These are phyloP conservation scores for Oryza meridionalis DNA, from an alignment of 176 grass and related monocot genomes.

Conservation along the genomic window DNA sequence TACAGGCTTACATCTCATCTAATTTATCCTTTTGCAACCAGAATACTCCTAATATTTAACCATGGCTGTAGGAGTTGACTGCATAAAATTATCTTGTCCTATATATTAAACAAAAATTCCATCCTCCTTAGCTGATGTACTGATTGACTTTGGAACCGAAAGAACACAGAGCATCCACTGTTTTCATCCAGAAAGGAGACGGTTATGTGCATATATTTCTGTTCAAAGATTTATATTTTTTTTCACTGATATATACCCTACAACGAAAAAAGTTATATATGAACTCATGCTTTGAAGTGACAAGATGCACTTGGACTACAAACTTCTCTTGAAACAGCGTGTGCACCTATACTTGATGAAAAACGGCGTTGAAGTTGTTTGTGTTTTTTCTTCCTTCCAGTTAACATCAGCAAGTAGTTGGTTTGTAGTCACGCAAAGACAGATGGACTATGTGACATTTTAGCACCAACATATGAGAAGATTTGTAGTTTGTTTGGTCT, in stretches of 20 bases:
- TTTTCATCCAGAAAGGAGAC: not conserved
- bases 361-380: not conserved
- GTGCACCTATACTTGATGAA: not conserved
- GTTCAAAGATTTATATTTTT: not conserved
- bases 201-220: no score
- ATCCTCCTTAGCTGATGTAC: conserved; percentile 7
- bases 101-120: not conserved
- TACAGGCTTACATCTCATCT: no score
- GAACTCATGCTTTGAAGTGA: not conserved
- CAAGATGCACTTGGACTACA: not conserved
- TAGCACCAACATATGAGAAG: not conserved
- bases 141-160: not conserved
- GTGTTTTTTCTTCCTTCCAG: conserved; percentile 10
- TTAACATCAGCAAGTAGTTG: conserved; percentile 19
- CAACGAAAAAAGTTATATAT: not conserved
- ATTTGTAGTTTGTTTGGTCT: conserved; percentile 2
- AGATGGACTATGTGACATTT: not conserved
- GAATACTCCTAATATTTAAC: not conserved
- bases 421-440: not conserved
- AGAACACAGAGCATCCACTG: not conserved
- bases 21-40: not conserved
- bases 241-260: not conserved
- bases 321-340: not conserved
- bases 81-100: conserved; percentile 4
- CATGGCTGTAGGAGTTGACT: conserved; percentile 7